phyloP scores from a whole-genome alignment of 371 early-diverging fungal genomes.

The Syncephalastrum racemosum region DNA sequence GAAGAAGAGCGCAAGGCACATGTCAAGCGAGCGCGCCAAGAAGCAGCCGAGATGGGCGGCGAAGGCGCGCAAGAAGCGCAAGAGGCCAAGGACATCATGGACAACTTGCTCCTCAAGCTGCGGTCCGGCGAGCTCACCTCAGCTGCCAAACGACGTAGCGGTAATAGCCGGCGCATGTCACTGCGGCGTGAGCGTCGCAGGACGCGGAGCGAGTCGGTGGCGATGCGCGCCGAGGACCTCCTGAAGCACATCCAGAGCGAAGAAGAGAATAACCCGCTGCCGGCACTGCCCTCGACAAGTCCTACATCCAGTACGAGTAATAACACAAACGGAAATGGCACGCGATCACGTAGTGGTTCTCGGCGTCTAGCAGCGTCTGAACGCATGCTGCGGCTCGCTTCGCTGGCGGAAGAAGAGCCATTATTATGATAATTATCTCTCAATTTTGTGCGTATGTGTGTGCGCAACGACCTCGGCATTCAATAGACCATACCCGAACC shows the following conservation, averaged over 20 bases:
- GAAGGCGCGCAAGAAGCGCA: slow-evolving; percentile 32
- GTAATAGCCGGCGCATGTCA: slow-evolving; percentile 34
- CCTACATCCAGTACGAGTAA: slow-evolving; percentile 1
- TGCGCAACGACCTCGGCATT: too few species aligned
- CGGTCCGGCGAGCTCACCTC: slow-evolving; percentile 69
- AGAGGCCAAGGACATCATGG: slow-evolving; percentile 81
- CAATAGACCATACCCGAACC: too few species aligned
- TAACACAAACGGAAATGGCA: background rate
- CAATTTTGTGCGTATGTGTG: too few species aligned
- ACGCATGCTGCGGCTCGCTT: slow-evolving; percentile 41
- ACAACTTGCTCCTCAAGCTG: slow-evolving; percentile 77
- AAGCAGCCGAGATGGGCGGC: slow-evolving; percentile 34
- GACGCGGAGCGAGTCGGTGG: slow-evolving; percentile 59
- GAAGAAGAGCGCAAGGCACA: slow-evolving; percentile 49
- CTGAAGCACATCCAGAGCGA: slow-evolving; percentile 63
- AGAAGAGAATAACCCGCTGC: slow-evolving; percentile 37
- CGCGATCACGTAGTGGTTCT: slow-evolving; percentile 27
- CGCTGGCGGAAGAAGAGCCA: slow-evolving; percentile 34
- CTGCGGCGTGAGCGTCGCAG: slow-evolving; percentile 41
- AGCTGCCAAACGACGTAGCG: slow-evolving; percentile 48
- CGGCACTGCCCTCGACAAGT: slow-evolving; percentile 14
- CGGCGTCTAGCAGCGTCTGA: slow-evolving; percentile 37
- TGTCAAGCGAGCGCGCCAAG: slow-evolving; percentile 27
- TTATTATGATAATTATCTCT: background rate
- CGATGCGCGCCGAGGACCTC: slow-evolving; percentile 71